Evolutionary conservation across 495 filamentous ascomycete species (phyloP), one percentile per base, ranked within the genome.

Genomic region (Choiromyces venosus): DNA sequence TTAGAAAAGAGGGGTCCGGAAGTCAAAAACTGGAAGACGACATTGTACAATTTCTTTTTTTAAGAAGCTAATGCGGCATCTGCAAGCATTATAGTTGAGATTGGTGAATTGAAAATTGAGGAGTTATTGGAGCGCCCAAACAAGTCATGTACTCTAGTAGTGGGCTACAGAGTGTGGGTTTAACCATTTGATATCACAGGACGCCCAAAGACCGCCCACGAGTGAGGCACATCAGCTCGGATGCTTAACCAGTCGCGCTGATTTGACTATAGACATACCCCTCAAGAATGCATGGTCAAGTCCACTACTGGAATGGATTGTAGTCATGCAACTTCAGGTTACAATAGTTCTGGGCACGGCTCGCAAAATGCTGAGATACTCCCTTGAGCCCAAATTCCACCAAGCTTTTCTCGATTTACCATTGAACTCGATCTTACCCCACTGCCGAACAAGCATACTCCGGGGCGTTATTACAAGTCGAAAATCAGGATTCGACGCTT

Each of bases 11-110:
- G 37, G 0, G 67, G 38, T 21, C 67, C 38, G n/a, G 42, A 35
- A 19, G 67, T 69, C 21, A 38, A 40, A 42, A 69, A 35, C 37
- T 69, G 67, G 67, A 69, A 69, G 38, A 44, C 38, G 3, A 9
- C 25, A 40, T 33, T 38, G 25, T 33, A 69, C 19, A 33, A 40
- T 25, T 29, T 33, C 44, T 25, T 29, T 69, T n/a, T 44, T 42
- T 69, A 36, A 44, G 37, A 25, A 35, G 9, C 9, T 16, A 29
- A 25, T 8, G 6, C 46, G 8, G 46, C 8, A 52, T 52, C 46
- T n/a, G n/a, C 25, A n/a, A 25, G 21, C 8, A 25, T 9, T 25
- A 21, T 52, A 2, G 46, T 9, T 52, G n/a, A 9, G 46, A 25
- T 52, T 52, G 46, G 46, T 52, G n/a, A 52, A 52, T 52, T 52